Evolutionary conservation across 257 asterid genomes (phyloP), one percentile per base, ranked within the genome.

Genomic region (Rauvolfia tetraphylla): DNA sequence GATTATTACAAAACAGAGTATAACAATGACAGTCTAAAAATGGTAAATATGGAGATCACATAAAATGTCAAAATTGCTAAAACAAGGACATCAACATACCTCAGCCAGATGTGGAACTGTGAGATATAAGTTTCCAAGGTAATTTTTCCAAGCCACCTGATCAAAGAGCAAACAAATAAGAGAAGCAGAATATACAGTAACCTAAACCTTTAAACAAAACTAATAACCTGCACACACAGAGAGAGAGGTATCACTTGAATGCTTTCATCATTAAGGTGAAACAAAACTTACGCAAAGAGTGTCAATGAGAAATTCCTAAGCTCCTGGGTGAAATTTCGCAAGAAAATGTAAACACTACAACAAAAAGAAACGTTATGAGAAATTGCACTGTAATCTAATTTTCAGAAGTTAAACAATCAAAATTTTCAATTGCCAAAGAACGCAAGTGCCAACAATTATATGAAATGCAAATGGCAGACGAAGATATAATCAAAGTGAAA

Each of bases 21-120:
- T n/a, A n/a, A n/a, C n/a, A n/a, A n/a, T n/a, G n/a, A 61, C 22
- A 27, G 39, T 12, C 39, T 27, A 61, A 14, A 11, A 62, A 36
- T 34, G 42, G 20, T 29, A 67, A 34, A 17, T n/a, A 15, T 41
- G n/a, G 27, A 75, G 73, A 14, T 56, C 25, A 41, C 25, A 46
- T 62, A 17, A 42, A 20, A 3, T 27, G 20, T 57, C 23, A 31
- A 75, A 57, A 72, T 5, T 9, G 5, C 15, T 33, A 44, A 77
- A 14, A 73, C 49, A 68, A 38, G 51, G 49, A 18, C 72, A 72
- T 58, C 34, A 51, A 80, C 89, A 23, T 36, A 90, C 99, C 99
- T 91, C 87, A 95, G 90, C 99, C 99, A 95, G 78, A 95, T 95
- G 87, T 95, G 99, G 81, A 95, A 95, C 93, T 95, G 99, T 72